Evolutionary conservation across 1,284 basidiomycete species (phyloP).

Genomic region (Malassezia sympodialis): DNA sequence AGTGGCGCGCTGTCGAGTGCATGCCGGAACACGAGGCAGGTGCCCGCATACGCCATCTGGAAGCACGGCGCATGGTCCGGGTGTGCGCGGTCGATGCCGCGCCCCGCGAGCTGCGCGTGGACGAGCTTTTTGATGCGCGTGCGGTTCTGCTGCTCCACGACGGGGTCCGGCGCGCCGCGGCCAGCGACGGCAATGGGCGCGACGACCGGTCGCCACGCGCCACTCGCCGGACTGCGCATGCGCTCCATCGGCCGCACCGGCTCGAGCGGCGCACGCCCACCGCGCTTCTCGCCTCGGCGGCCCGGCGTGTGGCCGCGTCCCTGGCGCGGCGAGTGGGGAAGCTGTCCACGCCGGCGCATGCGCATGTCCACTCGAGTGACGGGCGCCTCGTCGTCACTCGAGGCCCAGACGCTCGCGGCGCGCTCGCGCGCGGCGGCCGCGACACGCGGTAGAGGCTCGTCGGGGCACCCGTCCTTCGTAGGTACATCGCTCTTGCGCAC

Average conservation of each 20-base stretch:
- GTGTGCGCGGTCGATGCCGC: slow-evolving; percentile 19
- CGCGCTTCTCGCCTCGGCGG: slow-evolving; percentile 13
- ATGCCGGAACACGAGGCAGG: slow-evolving; percentile 14
- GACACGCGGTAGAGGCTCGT: slow-evolving; percentile 34
- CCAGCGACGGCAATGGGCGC: not conserved
- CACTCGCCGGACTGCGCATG: not conserved
- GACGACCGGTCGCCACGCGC: not conserved
- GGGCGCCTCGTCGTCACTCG: slow-evolving; percentile 17
- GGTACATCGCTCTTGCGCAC: not conserved
- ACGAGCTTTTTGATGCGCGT: slow-evolving; percentile 23
- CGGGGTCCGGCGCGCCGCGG: not conserved
- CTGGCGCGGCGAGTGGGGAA: not conserved
- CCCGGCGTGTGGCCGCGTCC: slow-evolving; percentile 5
- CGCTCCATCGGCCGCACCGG: not conserved
- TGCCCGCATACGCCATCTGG: slow-evolving; percentile 14
- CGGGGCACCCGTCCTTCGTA: slow-evolving; percentile 19
- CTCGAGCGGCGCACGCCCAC: not conserved
- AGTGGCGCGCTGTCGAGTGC: not conserved
- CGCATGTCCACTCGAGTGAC: slow-evolving; percentile 1
- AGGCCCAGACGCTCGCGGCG: not conserved
- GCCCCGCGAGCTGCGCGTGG: slow-evolving; percentile 23
- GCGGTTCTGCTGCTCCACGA: slow-evolving; percentile 18
- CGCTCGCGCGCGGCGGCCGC: slow-evolving; percentile 10
- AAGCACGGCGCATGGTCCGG: slow-evolving; percentile 7
- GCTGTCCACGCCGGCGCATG: slow-evolving; percentile 8